Evolutionary conservation across 2,329 filamentous ascomycete genomes (phyloP).

Genomic region (Sporothrix schenckii): DNA sequence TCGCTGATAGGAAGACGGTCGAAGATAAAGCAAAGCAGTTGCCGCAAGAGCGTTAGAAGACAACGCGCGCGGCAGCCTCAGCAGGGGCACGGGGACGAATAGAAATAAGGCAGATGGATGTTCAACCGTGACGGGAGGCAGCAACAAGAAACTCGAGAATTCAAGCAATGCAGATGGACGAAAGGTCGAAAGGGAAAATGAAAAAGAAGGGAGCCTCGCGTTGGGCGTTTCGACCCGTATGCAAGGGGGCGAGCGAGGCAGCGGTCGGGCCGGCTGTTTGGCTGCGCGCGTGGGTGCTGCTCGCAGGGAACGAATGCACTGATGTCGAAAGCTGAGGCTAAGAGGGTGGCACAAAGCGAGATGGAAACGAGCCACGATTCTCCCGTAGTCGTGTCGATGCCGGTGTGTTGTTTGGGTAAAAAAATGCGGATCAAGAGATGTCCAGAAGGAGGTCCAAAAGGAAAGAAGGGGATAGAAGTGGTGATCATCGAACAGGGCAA

Average conservation of each 20-base stretch:
- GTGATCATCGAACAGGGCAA: slow-evolving; percentile 24
- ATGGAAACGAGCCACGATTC: not conserved
- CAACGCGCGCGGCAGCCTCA: not conserved
- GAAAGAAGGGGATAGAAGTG: slow-evolving; percentile 9
- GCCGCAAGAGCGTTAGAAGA: not conserved
- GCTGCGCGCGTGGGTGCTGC: slow-evolving; percentile 2
- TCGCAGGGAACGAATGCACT: not conserved
- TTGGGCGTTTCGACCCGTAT: slow-evolving; percentile 28
- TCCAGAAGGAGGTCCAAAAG: not conserved
- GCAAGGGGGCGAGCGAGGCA: slow-evolving; percentile 13
- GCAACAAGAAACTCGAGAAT: not conserved
- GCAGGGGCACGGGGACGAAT: not conserved
- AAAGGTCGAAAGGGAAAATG: not conserved
- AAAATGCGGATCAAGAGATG: not conserved
- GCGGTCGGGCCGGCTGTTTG: slow-evolving; percentile 8
- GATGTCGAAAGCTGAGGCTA: not conserved
- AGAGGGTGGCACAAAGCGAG: slow-evolving; percentile 2
- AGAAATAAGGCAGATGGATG: not conserved
- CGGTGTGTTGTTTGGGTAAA: not conserved
- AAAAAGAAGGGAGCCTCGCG: slow-evolving; percentile 18
- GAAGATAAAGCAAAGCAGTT: slow-evolving; percentile 10
- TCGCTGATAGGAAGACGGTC: not conserved
- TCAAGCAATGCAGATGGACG: not conserved
- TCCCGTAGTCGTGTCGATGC: slow-evolving; percentile 4
- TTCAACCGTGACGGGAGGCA: not conserved